Percentiles rank a stretch among this genome's conserved stretches.
Conservation (phyloP, 2,329 filamentous ascomycete genomes). For the Simplicillium aogashimaense region DNA sequence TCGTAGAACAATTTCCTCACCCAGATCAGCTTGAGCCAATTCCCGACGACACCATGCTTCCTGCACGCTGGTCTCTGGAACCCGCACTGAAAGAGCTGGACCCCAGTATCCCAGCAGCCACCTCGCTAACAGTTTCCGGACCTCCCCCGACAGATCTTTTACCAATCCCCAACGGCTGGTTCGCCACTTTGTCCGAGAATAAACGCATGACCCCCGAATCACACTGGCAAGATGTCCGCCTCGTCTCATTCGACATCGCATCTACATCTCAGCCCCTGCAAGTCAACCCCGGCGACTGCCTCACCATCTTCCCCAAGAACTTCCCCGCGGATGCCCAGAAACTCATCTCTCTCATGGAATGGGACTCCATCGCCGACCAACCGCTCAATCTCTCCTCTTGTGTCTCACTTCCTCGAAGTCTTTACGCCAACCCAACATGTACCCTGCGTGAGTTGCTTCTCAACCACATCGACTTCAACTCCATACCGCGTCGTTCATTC, state of each 20-base stretch:
- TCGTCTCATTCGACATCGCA: constrained; percentile 50
- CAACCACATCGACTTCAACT: constrained; percentile 79
- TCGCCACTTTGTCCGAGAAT: constrained; percentile 55
- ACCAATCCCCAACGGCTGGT: constrained; percentile 45
- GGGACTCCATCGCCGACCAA: constrained; percentile 62
- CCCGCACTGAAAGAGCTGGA: constrained; percentile 12
- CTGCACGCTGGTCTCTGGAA: constrained; percentile 52
- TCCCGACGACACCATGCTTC: constrained; percentile 61
- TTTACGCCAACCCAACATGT: constrained; percentile 27
- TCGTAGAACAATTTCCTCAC: constrained; percentile 61
- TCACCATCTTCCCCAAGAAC: constrained; percentile 82
- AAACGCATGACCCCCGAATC: constrained; percentile 59
- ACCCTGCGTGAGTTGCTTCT: constrained; percentile 70
- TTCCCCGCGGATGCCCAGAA: constrained; percentile 69
- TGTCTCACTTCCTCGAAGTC: constrained; percentile 19
- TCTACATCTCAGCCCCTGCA: constrained; percentile 13
- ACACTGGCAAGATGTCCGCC: constrained; percentile 93
- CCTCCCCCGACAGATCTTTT: constrained; percentile 27
- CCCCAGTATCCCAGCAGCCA: not conserved
- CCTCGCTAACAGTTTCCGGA: constrained; percentile 7
- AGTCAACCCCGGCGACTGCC: constrained; percentile 64
- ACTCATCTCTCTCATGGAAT: constrained; percentile 70
- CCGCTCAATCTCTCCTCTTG: constrained; percentile 43
- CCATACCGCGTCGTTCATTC: constrained; percentile 81
- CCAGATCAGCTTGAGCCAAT: constrained; percentile 59